Evolutionary conservation across 1,284 basidiomycete genomes (phyloP).

Genomic region (Wallemia mellicola): DNA sequence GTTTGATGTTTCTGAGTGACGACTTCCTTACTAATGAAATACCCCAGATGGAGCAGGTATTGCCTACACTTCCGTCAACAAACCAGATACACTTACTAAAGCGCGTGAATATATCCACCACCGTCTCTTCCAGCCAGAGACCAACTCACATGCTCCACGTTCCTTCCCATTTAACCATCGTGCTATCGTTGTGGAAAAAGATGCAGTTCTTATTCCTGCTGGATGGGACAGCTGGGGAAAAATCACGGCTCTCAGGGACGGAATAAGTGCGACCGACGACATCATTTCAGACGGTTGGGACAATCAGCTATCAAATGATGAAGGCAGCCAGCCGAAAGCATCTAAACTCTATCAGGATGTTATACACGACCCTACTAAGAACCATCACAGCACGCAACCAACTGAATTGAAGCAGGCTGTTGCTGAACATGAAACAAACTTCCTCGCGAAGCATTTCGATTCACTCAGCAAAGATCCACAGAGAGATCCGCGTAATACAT

Average conservation of each 20-base stretch:
- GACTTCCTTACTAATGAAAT: not conserved
- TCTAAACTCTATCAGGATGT: not conserved
- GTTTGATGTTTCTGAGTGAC: not conserved
- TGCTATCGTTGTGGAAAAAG: slow-evolving; percentile 72
- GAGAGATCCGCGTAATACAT: slow-evolving; percentile 56
- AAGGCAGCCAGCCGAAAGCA: not conserved
- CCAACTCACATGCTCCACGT: not conserved
- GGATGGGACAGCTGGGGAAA: slow-evolving; percentile 98
- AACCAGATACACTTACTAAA: not conserved
- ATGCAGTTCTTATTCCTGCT: slow-evolving; percentile 63
- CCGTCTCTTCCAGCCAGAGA: not conserved
- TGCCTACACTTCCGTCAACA: not conserved
- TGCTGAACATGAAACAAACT: slow-evolving; percentile 41
- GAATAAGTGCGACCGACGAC: slow-evolving; percentile 40
- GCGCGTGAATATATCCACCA: not conserved
- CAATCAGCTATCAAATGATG: slow-evolving; percentile 22
- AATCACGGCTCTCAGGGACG: slow-evolving; percentile 63
- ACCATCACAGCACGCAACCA: slow-evolving; percentile 3
- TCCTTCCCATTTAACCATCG: slow-evolving; percentile 52
- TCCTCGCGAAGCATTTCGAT: slow-evolving; percentile 63
- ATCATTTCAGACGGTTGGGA: slow-evolving; percentile 61
- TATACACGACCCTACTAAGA: not conserved
- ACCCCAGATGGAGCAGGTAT: not conserved
- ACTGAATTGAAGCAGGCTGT: slow-evolving; percentile 7
- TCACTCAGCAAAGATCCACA: slow-evolving; percentile 60